Base-by-base conservation (phyloP, 352 stramenopile species). In the Globisporangium paroecandrum region DNA sequence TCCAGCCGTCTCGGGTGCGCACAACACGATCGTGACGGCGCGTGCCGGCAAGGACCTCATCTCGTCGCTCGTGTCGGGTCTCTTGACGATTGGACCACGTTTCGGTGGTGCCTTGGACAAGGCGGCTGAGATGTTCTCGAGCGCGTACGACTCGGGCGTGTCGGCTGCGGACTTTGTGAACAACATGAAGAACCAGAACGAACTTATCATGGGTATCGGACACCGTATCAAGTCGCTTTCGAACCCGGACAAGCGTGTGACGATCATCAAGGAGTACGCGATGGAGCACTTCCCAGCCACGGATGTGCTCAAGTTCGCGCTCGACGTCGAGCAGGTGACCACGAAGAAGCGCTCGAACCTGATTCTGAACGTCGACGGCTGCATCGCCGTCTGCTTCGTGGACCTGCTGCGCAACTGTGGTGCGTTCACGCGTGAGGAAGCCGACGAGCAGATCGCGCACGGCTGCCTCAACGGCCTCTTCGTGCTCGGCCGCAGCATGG, bases 301-400 rank as follows among this genome's bases (percentile, higher is more conserved):
- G 63, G 88, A 95, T 57, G 89, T 98, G 59, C 84, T 99, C 32
- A 80, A 98, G 73, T 99, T 98, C 81, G 97, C 97, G 32, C 81
- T 99, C 51, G 89, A 90, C 59, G 95, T 99, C 57, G 95, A 99
- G 75, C 91, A 98, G 79, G 89, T 98, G 64, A 99, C 97, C 46
- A 98, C 95, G 15, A 97, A 98, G 82, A 99, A 99, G 83, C 95
- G 91, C 74, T 95, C 93, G 69, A 99, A 97, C 74, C 77, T 99
- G n/a, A 99, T 99, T 73, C 79, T 99, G 24, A 99, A 99, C 81
- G 97, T 99, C 34, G 97, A 99, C 73, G 97, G 95, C 56, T 98
- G 94, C 68, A 98, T 99, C 68, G 97, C 95, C 51, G 95, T 96
- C 34, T 98, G 93, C 80, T 99, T 99, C 77, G 95, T 99, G 43